Evolutionary conservation across 495 filamentous ascomycete species (phyloP), one percentile per base, ranked within the genome.

Genomic region (Immersiella caudata): DNA sequence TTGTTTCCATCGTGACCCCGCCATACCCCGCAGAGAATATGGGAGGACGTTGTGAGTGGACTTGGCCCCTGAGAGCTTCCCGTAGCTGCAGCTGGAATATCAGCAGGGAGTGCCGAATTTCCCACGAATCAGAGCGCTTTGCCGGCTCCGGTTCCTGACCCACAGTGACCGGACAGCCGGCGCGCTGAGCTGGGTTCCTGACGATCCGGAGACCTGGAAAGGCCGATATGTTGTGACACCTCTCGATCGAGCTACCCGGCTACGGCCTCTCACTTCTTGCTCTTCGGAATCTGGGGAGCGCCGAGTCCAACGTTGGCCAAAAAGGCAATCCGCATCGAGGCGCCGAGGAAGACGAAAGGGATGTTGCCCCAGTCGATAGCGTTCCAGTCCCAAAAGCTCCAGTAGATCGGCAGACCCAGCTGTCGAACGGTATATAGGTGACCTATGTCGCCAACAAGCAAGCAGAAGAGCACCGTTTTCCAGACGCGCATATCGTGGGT

Each of bases 401-500:
- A 90, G 75, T 89, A 90, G 20, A 89, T 77, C 59, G 76, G 69
- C 1, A 69, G 62, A 0, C 89, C 90, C 36, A 86, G 71, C 7
- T 71, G 67, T 24, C 75, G 72, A 21, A 91, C 75, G 8, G 83
- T 84, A 71, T 85, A 88, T 33, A 92, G 78, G 74, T 92, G 90
- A 1, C 89, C 90, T 26, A 91, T 71, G 73, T 92, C 90, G 18
- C 86, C 90, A 5, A 91, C 70, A 46, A 91, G 78, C 57, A 91
- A 68, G 52, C 82, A 85, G 58, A 88, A 77, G 2, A 92, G 75
- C 5, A 92, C 76, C 8, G 81, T 80, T 57, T 80, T 81, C 90
- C 90, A 92, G 62, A 92, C 88, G 6, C 78, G 76, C 6, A 88
- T 66, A 73, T 91, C 87, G 21, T 77, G 75, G 6, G 89, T 88